Base-by-base conservation (phyloP, 1,284 basidiomycete genomes). In the Violaceomyces palustris region DNA sequence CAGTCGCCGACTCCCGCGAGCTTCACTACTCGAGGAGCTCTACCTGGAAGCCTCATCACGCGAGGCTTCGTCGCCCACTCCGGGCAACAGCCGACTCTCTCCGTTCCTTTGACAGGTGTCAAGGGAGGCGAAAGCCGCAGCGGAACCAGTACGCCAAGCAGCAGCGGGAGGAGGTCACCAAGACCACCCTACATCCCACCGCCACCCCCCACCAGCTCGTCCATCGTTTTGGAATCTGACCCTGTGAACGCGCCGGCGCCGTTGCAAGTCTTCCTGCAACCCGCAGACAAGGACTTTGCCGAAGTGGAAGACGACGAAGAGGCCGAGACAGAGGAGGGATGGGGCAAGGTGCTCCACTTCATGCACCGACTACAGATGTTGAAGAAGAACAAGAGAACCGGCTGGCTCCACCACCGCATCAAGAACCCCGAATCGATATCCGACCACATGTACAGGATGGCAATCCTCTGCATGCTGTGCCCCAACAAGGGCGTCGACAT, bases 401-500 rank as follows among this genome's bases (percentile, higher is more conserved):
- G 70, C 9, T 73, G 69, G 70, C 39, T 61, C 39, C 70, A 72
- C 35, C 70, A 73, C 31, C 56, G 64, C 3, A 56, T 73, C 0
- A 47, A 59, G 3, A 22, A 39, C 14, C 60, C 64, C n/a, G 72
- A 75, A 42, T 92, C 55, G 26, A 93, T 96, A 53, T 84, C 89
- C 3, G 92, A 97, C 73, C 92, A 97, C 72, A 96, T 94, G 92
- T 93, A 94, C 74, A 80, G 93, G 42, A 97, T 97, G 93, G 86
- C 88, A 2, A 75, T 96, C 18, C 79, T 97, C 34, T 85, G 89
- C 1, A 84, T 96, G 81, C 85, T 90, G 56, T 81, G 78, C 12
- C 77, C 77, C 6, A 72, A 80, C 1, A 82, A 61, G 14, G 28
- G 82, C 2, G 40, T 77, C 3, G 71, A 72, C 44, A 40, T 67